phyloP scores from a whole-genome alignment of 2,329 filamentous ascomycete species.

The Mycosphaerella sp. region DNA sequence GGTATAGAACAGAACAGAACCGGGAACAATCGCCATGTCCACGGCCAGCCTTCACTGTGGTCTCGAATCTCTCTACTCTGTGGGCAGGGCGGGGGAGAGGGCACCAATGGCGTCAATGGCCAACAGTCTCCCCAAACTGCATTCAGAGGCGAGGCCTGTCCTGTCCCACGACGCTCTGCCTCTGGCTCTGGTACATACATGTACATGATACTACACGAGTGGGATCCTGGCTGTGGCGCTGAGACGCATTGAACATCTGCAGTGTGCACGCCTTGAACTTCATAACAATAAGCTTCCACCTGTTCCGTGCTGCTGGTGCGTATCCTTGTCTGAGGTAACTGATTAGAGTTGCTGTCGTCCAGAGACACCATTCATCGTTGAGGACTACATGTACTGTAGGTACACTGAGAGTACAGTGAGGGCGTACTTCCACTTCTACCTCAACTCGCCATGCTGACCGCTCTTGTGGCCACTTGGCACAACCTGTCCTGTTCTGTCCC shows the following conservation, averaged over 20 bases:
- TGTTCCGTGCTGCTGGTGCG: not conserved
- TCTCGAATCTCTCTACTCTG: not conserved
- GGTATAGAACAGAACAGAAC: not conserved
- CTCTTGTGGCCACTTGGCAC: slow-evolving; percentile 1
- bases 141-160: slow-evolving; percentile 2
- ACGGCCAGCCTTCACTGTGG: too few species aligned
- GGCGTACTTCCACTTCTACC: too few species aligned
- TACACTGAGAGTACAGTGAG: too few species aligned
- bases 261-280: too few species aligned
- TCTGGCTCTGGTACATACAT: too few species aligned
- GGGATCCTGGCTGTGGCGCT: slow-evolving; percentile 10
- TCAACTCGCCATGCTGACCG: slow-evolving; percentile 4
- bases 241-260: not conserved
- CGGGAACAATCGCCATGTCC: not conserved
- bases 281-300: slow-evolving; percentile 6
- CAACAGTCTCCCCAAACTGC: slow-evolving; percentile 3
- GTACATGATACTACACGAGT: too few species aligned
- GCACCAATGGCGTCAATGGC: slow-evolving; percentile 4
- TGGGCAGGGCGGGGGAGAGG: too few species aligned
- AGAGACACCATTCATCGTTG: not conserved
- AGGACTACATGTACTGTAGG: too few species aligned
- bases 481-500: not conserved
- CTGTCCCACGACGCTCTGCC: slow-evolving; percentile 9
- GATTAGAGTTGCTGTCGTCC: too few species aligned
- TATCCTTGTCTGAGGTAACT: not conserved